Conservation (phyloP, 148 eudicot genomes). For the Rhododendron ferrugineum region DNA sequence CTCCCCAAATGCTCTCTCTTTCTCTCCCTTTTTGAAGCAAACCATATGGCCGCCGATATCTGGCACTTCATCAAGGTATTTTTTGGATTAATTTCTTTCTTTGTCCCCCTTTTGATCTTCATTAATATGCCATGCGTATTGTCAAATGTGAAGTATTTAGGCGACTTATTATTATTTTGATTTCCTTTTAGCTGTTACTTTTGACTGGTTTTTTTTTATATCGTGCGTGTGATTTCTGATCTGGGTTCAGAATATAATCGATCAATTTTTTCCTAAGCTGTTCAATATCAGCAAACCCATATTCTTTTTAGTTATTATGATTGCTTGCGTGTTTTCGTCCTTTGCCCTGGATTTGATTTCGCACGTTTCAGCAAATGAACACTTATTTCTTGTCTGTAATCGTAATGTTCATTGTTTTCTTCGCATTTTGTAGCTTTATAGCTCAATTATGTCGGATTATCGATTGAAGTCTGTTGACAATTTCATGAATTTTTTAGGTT, state of each 20-base stretch:
- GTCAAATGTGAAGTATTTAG: neutral
- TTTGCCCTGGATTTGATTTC: neutral
- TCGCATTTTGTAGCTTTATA: neutral
- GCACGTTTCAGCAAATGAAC: neutral
- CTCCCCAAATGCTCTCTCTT: slow-evolving; percentile 18
- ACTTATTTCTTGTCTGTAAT: neutral
- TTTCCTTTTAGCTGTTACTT: neutral
- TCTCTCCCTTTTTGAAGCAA: slow-evolving; percentile 4
- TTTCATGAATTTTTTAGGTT: neutral
- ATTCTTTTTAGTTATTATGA: neutral
- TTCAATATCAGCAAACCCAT: neutral
- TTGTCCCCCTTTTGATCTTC: neutral
- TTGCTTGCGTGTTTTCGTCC: neutral
- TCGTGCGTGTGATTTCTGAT: slow-evolving; percentile 6
- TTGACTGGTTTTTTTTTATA: neutral
- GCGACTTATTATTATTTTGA: neutral
- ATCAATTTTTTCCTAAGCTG: neutral
- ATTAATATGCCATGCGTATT: too few relatives aligned
- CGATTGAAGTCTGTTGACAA: neutral
- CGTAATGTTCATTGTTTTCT: neutral
- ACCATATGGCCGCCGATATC: slow-evolving; percentile 42
- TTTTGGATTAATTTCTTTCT: neutral
- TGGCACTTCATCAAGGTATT: slow-evolving; percentile 32
- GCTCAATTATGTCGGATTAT: neutral
- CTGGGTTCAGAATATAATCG: neutral